Conservation (phyloP, 1,284 basidiomycete genomes). For the Pascua guehoae region DNA sequence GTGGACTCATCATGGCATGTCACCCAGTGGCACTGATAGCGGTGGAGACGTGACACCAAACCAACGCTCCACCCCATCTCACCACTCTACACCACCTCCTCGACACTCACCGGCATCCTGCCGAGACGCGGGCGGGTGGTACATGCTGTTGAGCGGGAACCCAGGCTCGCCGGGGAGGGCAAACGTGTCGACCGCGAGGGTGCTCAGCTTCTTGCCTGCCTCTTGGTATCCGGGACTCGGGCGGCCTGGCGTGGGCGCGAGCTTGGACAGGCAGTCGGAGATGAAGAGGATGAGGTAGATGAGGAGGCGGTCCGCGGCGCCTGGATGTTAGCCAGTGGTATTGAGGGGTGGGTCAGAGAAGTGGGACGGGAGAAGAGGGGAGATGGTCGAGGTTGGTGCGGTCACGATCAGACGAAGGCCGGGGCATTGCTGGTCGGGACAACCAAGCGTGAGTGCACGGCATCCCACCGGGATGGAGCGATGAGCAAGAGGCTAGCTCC, state of each 20-base stretch:
- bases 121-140: conserved; percentile 72
- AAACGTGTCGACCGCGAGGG: conserved; percentile 87
- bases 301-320: conserved; percentile 89
- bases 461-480: too few relatives aligned
- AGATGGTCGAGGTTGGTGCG: too few relatives aligned
- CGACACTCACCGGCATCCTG: conserved; percentile 70
- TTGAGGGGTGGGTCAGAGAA: too few relatives aligned
- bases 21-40: too few relatives aligned
- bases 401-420: too few relatives aligned
- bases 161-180: conserved; percentile 92
- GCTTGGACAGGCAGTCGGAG: conserved; percentile 91
- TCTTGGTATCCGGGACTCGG: conserved; percentile 69
- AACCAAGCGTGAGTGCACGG: too few relatives aligned
- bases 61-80: background rate
- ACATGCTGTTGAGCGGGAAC: conserved; percentile 90
- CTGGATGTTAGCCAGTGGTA: conserved; percentile 16
- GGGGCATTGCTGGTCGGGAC: too few relatives aligned
- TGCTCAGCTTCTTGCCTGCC: conserved; percentile 82
- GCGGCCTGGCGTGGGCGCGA: conserved; percentile 56
- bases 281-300: conserved; percentile 98
- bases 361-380: too few relatives aligned
- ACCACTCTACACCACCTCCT: background rate
- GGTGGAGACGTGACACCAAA: too few relatives aligned
- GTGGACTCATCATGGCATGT: too few relatives aligned
- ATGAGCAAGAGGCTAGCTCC: too few relatives aligned